Percentiles rank a stretch among this genome's conserved stretches.
Conservation (phyloP, 2,329 filamentous ascomycete species). For the Pseudogymnoascus sp. region DNA sequence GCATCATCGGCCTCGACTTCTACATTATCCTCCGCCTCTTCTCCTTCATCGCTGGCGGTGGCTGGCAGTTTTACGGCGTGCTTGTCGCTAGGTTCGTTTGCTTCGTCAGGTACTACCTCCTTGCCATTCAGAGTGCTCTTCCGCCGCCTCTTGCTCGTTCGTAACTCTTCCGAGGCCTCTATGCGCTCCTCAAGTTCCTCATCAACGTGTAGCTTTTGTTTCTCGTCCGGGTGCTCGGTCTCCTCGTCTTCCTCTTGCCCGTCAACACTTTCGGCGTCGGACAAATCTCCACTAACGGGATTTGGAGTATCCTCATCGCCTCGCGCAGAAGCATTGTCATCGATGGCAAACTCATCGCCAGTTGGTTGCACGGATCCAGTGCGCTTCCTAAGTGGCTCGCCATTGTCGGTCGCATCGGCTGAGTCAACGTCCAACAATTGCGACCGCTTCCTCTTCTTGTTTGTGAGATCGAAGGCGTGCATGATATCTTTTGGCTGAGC, state of each 20-base stretch:
- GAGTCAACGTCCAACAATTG: constrained; percentile 23
- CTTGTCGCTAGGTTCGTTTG: not conserved
- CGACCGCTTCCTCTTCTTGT: constrained; percentile 31
- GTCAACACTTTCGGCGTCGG: constrained; percentile 30
- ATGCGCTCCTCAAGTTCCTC: constrained; percentile 15
- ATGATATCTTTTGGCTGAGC: not conserved
- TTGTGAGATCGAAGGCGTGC: constrained; percentile 20
- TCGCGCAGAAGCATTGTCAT: constrained; percentile 35
- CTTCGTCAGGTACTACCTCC: not conserved
- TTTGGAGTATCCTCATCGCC: constrained; percentile 31
- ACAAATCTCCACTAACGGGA: constrained; percentile 25
- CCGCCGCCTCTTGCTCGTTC: constrained; percentile 5
- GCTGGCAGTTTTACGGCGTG: not conserved
- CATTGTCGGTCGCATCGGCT: constrained; percentile 28
- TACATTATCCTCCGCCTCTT: constrained; percentile 45
- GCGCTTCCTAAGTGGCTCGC: constrained; percentile 39
- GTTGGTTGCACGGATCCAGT: constrained; percentile 37
- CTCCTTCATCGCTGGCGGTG: constrained; percentile 21
- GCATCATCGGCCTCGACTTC: constrained; percentile 51
- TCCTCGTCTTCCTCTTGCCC: constrained; percentile 41
- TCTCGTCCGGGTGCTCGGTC: constrained; percentile 32
- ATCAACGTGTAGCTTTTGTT: constrained; percentile 22
- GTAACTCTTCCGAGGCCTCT: not conserved
- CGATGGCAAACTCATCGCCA: constrained; percentile 37
- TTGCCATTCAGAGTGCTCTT: not conserved